Percentiles rank a stretch among this genome's conserved stretches.
Conservation (phyloP, 805 yeast species). For the Teunomyces atbi region DNA sequence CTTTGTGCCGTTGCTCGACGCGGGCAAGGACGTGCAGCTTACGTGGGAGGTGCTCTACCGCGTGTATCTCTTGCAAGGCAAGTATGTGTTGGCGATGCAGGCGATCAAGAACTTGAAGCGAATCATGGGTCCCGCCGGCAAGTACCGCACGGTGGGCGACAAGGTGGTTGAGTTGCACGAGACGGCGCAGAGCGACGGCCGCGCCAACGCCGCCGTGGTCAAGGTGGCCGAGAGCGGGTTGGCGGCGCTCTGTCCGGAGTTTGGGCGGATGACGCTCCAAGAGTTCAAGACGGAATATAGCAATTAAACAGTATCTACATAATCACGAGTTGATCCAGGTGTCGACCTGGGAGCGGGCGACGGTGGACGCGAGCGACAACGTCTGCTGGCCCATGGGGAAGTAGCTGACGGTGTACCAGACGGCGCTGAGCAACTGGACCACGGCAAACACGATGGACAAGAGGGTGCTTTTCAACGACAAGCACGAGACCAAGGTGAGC, state of each 20-base stretch:
- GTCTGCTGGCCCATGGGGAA: slow-evolving; percentile 49
- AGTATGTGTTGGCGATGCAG: slow-evolving; percentile 46
- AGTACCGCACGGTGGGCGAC: slow-evolving; percentile 21
- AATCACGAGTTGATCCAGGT: slow-evolving; percentile 32
- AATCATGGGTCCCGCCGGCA: slow-evolving; percentile 19
- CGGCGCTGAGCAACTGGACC: slow-evolving; percentile 38
- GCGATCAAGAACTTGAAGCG: slow-evolving; percentile 44
- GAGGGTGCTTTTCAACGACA: slow-evolving; percentile 35
- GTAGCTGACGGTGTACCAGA: slow-evolving; percentile 48
- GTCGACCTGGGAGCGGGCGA: slow-evolving; percentile 45
- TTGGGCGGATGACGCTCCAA: slow-evolving; percentile 16
- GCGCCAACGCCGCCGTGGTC: slow-evolving; percentile 45
- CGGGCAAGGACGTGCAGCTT: slow-evolving; percentile 38
- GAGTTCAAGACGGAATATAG: slow-evolving; percentile 8
- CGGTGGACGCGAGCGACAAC: slow-evolving; percentile 39
- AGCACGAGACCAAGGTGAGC: slow-evolving; percentile 37
- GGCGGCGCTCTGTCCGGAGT: slow-evolving; percentile 33
- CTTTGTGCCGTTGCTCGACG: slow-evolving; percentile 41
- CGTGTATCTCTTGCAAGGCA: slow-evolving; percentile 39
- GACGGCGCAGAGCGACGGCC: slow-evolving; percentile 31
- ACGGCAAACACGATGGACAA: slow-evolving; percentile 41
- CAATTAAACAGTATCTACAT: neutral
- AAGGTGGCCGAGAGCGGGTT: slow-evolving; percentile 41
- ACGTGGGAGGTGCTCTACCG: slow-evolving; percentile 46
- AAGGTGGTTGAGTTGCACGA: slow-evolving; percentile 32